Conservation (phyloP, 75 land plant species). For the Azolla pinnata region DNA sequence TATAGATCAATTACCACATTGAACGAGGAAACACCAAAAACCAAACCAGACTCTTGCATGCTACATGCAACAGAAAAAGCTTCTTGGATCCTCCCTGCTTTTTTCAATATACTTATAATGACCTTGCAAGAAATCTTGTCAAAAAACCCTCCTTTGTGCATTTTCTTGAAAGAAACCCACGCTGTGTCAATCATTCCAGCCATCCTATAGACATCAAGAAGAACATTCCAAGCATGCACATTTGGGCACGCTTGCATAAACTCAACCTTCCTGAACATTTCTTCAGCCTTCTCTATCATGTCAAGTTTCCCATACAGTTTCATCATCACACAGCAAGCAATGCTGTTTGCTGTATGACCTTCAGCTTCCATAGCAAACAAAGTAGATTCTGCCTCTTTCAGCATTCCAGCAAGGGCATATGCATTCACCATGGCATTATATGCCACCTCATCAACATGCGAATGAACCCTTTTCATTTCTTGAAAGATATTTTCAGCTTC, state of each 20-base stretch:
- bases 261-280: constrained; percentile 30
- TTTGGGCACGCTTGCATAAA: constrained; percentile 36
- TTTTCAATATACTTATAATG: constrained; percentile 65
- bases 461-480: constrained; percentile 29
- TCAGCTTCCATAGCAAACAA: constrained; percentile 37
- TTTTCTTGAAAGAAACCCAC: constrained; percentile 23
- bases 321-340: constrained; percentile 45
- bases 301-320: constrained; percentile 52
- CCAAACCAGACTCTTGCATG: constrained; percentile 42
- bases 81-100: constrained; percentile 51
- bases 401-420: constrained; percentile 40
- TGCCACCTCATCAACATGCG: constrained; percentile 48
- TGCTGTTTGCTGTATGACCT: constrained; percentile 35
- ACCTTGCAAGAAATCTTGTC: constrained; percentile 60
- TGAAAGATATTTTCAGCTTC: constrained; percentile 36
- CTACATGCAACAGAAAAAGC: constrained; percentile 53
- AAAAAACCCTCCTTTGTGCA: constrained; percentile 28
- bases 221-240: constrained; percentile 48
- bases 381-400: constrained; percentile 40
- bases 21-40: constrained; percentile 43
- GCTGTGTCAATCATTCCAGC: constrained; percentile 51
- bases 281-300: constrained; percentile 40
- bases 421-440: constrained; percentile 55
- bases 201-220: constrained; percentile 46
- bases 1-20: constrained; percentile 51